phyloP scores from a whole-genome alignment of 2,329 filamentous ascomycete genomes.

The Triangularia setosa region DNA sequence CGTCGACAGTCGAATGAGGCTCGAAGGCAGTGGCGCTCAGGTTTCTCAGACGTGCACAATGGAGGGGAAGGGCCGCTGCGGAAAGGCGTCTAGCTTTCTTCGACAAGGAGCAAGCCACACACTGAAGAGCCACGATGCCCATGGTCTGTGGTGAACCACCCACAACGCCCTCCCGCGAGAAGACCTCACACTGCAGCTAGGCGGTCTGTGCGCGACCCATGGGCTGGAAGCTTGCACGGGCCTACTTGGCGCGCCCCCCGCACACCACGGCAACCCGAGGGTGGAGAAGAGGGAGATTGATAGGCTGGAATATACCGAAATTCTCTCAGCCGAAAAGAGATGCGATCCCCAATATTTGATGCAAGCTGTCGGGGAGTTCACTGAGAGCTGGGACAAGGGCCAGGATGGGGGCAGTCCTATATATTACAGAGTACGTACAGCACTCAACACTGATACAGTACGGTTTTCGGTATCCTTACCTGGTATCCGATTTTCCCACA shows the following conservation, averaged over 20 bases:
- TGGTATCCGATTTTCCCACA: neutral
- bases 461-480: neutral
- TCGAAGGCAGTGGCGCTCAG: neutral
- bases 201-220: neutral
- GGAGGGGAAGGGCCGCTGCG: neutral
- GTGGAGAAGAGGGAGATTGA: neutral
- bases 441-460: neutral
- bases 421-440: neutral
- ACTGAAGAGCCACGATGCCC: neutral
- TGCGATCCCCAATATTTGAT: conserved; percentile 1
- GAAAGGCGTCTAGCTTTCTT: neutral
- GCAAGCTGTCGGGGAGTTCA: conserved; percentile 2
- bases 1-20: neutral
- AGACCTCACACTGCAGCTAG: neutral
- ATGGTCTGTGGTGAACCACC: too few species aligned
- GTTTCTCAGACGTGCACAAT: neutral
- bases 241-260: neutral
- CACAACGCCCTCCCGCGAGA: neutral
- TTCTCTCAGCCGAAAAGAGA: neutral
- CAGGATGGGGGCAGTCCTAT: neutral
- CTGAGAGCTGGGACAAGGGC: neutral
- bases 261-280: neutral
- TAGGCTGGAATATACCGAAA: conserved; percentile 8
- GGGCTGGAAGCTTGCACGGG: neutral
- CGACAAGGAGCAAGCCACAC: neutral